A percentile compares a stretch with the other conserved stretches of the same genome.
Evolutionary conservation across 2,329 filamentous ascomycete species (phyloP).

Genomic region (Diplodia sapinea): DNA sequence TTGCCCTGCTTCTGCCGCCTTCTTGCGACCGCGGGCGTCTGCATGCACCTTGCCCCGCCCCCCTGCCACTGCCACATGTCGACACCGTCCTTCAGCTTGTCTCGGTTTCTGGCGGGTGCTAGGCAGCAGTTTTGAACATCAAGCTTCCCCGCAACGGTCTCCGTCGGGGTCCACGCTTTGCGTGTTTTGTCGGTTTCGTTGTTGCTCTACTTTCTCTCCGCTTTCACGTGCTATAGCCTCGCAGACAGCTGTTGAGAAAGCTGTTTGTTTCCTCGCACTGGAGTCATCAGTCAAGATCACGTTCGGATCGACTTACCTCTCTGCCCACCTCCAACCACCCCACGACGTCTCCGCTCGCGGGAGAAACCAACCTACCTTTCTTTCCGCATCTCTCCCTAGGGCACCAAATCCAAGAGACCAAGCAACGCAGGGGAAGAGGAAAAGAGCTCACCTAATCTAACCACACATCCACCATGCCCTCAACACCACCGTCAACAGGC

Average conservation of each 20-base stretch:
- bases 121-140: slow-evolving; percentile 18
- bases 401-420: too few species aligned
- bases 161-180: not conserved
- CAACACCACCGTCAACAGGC: not conserved
- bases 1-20: not conserved
- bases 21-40: not conserved
- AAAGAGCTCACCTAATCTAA: not conserved
- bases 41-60: not conserved
- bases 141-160: not conserved
- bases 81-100: not conserved
- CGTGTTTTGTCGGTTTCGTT: not conserved
- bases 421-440: not conserved
- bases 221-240: not conserved
- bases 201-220: not conserved
- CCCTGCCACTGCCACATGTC: slow-evolving; percentile 1
- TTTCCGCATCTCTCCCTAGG: too few species aligned
- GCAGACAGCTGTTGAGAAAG: not conserved
- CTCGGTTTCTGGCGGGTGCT: not conserved
- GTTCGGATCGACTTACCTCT: not conserved
- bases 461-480: not conserved
- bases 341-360: not conserved
- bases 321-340: not conserved
- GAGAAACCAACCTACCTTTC: not conserved
- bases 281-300: not conserved
- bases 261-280: not conserved